Percentiles rank a stretch among this genome's conserved stretches.
Conservation (phyloP, 768 basidiomycete genomes). For the Boletus tomentosulus region DNA sequence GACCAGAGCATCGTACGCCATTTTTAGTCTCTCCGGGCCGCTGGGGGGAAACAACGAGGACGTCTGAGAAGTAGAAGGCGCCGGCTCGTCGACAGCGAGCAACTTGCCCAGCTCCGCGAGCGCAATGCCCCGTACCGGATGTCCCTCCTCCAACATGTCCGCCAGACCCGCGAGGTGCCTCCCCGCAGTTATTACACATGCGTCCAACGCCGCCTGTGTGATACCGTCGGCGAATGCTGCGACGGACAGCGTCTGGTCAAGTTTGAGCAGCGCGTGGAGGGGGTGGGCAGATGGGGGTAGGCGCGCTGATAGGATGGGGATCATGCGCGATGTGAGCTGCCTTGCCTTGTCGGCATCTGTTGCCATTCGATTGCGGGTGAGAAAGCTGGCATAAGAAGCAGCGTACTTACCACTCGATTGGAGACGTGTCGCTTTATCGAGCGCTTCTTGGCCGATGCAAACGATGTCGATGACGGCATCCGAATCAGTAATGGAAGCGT, state of each 20-base stretch:
- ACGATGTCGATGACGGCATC: constrained; percentile 59
- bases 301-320: constrained; percentile 61
- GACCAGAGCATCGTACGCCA: constrained; percentile 62
- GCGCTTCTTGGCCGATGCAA: constrained; percentile 67
- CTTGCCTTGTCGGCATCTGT: constrained; percentile 56
- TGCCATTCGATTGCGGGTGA: not conserved
- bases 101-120: constrained; percentile 80
- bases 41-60: constrained; percentile 55
- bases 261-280: constrained; percentile 66
- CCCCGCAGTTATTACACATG: constrained; percentile 54
- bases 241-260: constrained; percentile 67
- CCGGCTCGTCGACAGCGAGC: constrained; percentile 69
- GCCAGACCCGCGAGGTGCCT: constrained; percentile 51
- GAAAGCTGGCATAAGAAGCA: not conserved
- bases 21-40: constrained; percentile 55
- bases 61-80: constrained; percentile 8
- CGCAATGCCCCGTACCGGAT: constrained; percentile 74
- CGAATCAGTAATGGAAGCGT: constrained; percentile 42
- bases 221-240: constrained; percentile 38
- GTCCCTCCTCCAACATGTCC: constrained; percentile 53
- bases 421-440: constrained; percentile 64
- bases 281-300: constrained; percentile 71
- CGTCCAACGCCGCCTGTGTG: constrained; percentile 55
- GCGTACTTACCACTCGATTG: constrained; percentile 51
- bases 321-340: constrained; percentile 59